Evolutionary conservation across 257 asterid species (phyloP), one percentile per base, ranked within the genome.

Genomic region (Solanum neorickii): DNA sequence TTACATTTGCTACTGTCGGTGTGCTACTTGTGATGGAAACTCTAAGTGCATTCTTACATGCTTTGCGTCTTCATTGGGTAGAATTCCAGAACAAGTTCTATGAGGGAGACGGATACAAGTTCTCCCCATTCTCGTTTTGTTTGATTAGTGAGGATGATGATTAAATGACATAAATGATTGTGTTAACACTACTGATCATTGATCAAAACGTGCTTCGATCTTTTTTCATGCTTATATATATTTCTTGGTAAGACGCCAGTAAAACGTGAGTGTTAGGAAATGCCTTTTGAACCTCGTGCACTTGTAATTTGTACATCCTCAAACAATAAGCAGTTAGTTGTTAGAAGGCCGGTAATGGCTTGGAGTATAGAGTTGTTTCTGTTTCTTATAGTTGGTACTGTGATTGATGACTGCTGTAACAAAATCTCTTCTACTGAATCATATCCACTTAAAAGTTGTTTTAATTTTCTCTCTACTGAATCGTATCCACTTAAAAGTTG

Each of bases 11-110:
- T 37, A 93, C 96, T 56, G 92, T 89, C 83, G 93, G 96, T 65
- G 96, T 93, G 33, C 91, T 93, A 23, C 92, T 93, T 13, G 91
- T 91, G 87, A 92, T 93, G 94, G 95, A 92, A 90, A 93, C 95
- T 27, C 91, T 92, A 3, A 93, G 94, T 85, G 96, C 96, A 29
- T 93, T 91, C 89, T 90, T 91, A 83, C 94, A 93, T 70, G 94
- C 94, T 35, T 87, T 91, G 90, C 88, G 93, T 87, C 94, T 93
- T 89, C 96, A 93, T 70, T 93, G 96, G 94, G 94, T 90, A 23
- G 94, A 93, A 87, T 92, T 92, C 74, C 96, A 93, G 89, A 87
- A 77, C 93, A 93, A 91, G 90, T 92, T 93, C 83, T 93, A 93
- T 35, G 92, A 90, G 90, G 94, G 95, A 87, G 94, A 92, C 65